phyloP scores from a whole-genome alignment of 306 rosid genomes.

The Argentina anserina region DNA sequence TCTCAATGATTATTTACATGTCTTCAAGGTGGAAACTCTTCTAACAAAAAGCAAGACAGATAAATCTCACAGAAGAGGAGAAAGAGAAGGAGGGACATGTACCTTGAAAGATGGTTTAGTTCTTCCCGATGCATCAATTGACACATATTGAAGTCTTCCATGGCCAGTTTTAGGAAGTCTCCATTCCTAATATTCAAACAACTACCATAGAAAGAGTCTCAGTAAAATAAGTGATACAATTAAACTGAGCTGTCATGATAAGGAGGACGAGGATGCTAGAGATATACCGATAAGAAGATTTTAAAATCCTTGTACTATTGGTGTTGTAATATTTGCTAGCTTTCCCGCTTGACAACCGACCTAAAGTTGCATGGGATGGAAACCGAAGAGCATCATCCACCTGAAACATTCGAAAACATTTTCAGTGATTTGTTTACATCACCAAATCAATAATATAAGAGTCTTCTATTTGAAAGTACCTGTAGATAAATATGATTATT shows the following conservation, averaged over 20 bases:
- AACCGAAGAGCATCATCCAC: slow-evolving; percentile 52
- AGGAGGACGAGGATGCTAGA: background rate
- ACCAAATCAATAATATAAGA: slow-evolving; percentile 4
- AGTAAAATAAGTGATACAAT: background rate
- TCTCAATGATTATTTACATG: background rate
- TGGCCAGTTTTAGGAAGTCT: slow-evolving; percentile 64
- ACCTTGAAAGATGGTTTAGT: slow-evolving; percentile 59
- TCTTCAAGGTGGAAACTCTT: no score
- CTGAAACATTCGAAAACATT: slow-evolving; percentile 31
- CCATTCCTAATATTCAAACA: slow-evolving; percentile 52
- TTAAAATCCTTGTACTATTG: slow-evolving; percentile 49
- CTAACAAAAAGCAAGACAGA: no score
- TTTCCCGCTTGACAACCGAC: slow-evolving; percentile 52
- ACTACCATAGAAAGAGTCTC: slow-evolving; percentile 32
- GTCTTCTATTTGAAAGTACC: slow-evolving; percentile 34
- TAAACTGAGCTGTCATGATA: background rate
- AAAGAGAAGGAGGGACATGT: slow-evolving; percentile 5
- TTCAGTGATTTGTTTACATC: slow-evolving; percentile 1
- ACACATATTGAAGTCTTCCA: slow-evolving; percentile 72
- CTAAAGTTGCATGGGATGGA: slow-evolving; percentile 54
- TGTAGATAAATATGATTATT: slow-evolving; percentile 31
- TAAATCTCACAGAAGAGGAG: no score
- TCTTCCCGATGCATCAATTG: slow-evolving; percentile 60
- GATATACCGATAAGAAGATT: slow-evolving; percentile 59
- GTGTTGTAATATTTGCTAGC: slow-evolving; percentile 54